Percentiles rank a stretch among this genome's conserved stretches.
phyloP scores from a whole-genome alignment of 805 yeast species.

The Barnettozyma vustinii region DNA sequence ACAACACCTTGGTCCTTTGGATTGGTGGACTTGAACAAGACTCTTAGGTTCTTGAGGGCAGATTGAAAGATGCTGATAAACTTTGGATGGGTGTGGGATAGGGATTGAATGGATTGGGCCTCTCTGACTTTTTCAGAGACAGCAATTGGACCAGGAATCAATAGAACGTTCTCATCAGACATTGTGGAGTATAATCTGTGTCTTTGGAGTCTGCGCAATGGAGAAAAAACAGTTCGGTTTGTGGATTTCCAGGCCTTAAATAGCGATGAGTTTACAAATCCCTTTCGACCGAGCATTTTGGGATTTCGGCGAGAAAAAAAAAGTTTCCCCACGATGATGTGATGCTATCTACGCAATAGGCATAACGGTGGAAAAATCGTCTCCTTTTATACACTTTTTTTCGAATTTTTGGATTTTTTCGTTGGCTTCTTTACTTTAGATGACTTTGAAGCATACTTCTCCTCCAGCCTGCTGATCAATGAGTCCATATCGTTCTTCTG shows the following conservation, averaged over 20 bases:
- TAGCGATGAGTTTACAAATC: neutral
- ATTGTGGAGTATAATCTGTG: constrained; percentile 4
- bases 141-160: constrained; percentile 87
- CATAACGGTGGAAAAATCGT: neutral
- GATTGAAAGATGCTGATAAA: constrained; percentile 70
- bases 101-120: constrained; percentile 79
- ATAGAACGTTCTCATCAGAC: constrained; percentile 32
- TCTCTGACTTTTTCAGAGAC: constrained; percentile 72
- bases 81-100: constrained; percentile 87
- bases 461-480: constrained; percentile 42
- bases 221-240: neutral
- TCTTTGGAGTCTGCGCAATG: neutral
- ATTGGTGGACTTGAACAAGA: constrained; percentile 65
- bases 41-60: constrained; percentile 62
- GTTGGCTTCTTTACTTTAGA: constrained; percentile 27
- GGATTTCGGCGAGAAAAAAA: neutral
- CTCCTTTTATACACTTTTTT: constrained; percentile 24
- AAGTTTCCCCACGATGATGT: neutral
- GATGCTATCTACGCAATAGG: neutral
- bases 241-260: neutral
- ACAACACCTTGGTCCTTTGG: constrained; percentile 73
- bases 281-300: constrained; percentile 14
- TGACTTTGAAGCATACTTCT: constrained; percentile 38
- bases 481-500: constrained; percentile 39
- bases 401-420: constrained; percentile 44